Evolutionary conservation across 176 grass and related monocot genomes (phyloP).

Genomic region (Eragrostis curvula): DNA sequence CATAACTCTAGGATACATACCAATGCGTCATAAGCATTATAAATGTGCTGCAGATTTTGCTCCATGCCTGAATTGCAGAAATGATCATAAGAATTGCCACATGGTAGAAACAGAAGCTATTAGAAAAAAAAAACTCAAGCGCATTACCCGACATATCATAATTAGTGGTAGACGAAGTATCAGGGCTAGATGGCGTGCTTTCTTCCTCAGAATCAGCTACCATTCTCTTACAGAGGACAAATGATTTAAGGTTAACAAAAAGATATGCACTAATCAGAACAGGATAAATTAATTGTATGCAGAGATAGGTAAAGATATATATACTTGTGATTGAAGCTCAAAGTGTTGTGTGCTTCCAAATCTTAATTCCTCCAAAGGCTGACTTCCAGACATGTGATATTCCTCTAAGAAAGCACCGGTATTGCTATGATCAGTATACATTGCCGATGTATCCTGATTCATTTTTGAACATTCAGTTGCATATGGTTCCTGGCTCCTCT

Average conservation of each 20-base stretch:
- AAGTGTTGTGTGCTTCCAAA: constrained; percentile 41
- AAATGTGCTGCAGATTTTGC: constrained; percentile 32
- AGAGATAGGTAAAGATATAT: constrained; percentile 9
- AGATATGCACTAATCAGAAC: constrained; percentile 29
- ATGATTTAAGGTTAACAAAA: constrained; percentile 9
- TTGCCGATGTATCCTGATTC: constrained; percentile 54
- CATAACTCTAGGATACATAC: constrained; percentile 18
- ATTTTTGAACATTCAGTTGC: constrained; percentile 48
- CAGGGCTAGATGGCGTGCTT: constrained; percentile 45
- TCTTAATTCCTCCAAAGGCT: constrained; percentile 38
- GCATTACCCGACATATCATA: constrained; percentile 40
- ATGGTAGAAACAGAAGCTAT: not conserved
- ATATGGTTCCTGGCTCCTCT: constrained; percentile 39
- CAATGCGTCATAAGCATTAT: constrained; percentile 23
- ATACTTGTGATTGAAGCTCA: constrained; percentile 38
- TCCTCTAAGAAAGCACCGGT: constrained; percentile 44
- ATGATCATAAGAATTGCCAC: constrained; percentile 29
- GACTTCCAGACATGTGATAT: constrained; percentile 44
- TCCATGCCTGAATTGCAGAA: constrained; percentile 41
- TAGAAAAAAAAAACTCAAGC: constrained; percentile 10
- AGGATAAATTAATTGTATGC: constrained; percentile 22
- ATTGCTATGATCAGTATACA: constrained; percentile 49
- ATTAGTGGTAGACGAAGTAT: constrained; percentile 46
- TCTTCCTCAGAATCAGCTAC: constrained; percentile 47
- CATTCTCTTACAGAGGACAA: constrained; percentile 39